Evolutionary conservation across 768 basidiomycete species (phyloP).

Genomic region (Cytidiella melzeri): DNA sequence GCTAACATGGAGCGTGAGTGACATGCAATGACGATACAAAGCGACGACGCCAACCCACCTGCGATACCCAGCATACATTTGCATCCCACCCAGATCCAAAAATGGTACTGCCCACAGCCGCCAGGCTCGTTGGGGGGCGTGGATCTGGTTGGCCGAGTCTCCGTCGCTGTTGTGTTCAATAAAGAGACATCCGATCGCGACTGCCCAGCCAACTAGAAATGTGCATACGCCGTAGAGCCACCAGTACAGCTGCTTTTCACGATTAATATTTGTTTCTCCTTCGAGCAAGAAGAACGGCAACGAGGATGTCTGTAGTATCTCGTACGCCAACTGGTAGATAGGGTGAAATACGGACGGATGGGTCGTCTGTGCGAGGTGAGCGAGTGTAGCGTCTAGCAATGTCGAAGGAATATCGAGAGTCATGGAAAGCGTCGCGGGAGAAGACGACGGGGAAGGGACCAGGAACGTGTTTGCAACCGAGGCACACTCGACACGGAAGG

Average conservation of each 20-base stretch:
- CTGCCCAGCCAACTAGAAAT: conserved; percentile 19
- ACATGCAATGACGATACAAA: background rate
- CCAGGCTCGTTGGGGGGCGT: conserved; percentile 23
- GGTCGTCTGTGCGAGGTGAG: conserved; percentile 23
- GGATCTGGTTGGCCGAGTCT: background rate
- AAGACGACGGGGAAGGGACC: conserved; percentile 9
- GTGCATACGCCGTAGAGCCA: conserved; percentile 24
- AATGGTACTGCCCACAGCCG: conserved; percentile 28
- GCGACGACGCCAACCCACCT: conserved; percentile 17
- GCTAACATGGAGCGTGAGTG: conserved; percentile 9
- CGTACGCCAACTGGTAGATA: conserved; percentile 29
- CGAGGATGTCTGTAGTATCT: conserved; percentile 24
- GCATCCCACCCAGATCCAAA: conserved; percentile 25
- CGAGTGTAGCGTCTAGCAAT: conserved; percentile 25
- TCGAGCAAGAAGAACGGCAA: conserved; percentile 29
- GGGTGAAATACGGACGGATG: conserved; percentile 34
- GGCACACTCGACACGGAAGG: conserved; percentile 22
- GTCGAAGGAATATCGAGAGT: conserved; percentile 18
- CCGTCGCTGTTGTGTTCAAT: background rate
- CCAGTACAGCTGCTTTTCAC: conserved; percentile 32
- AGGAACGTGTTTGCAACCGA: conserved; percentile 22
- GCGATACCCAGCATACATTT: conserved; percentile 30
- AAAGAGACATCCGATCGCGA: conserved; percentile 21
- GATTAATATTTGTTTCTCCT: conserved; percentile 27
- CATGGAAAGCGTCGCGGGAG: conserved; percentile 5